These are phyloP conservation scores for Mycena capillaripes DNA, from an alignment of 768 basidiomycete species.

Conservation along the genomic window DNA sequence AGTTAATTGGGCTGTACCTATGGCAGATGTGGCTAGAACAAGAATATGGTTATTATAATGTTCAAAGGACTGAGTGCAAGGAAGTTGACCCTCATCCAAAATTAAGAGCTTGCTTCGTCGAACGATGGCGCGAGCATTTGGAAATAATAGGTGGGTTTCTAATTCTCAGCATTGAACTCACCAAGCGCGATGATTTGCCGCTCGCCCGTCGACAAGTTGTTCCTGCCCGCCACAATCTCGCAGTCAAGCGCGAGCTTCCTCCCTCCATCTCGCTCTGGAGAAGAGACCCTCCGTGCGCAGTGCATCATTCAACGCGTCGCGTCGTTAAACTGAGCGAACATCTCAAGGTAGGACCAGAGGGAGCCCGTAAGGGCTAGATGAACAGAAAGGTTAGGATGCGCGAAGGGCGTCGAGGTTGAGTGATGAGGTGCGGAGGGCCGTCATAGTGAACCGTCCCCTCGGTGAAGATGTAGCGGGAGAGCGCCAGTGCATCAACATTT, in stretches of 20 bases:
- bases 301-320: conserved; percentile 46
- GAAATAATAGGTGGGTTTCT: neutral
- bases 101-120: conserved; percentile 69
- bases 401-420: conserved; percentile 63
- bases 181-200: conserved; percentile 1
- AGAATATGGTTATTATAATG: neutral
- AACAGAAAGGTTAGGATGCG: conserved; percentile 25
- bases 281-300: conserved; percentile 47
- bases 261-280: conserved; percentile 22
- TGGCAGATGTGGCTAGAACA: conserved; percentile 19
- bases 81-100: conserved; percentile 62
- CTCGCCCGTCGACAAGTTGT: conserved; percentile 22
- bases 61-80: neutral
- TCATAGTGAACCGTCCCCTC: conserved; percentile 54
- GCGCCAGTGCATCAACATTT: neutral
- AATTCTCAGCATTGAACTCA: no score
- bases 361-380: conserved; percentile 49
- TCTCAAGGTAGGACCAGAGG: conserved; percentile 59
- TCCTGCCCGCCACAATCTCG: conserved; percentile 20
- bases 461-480: conserved; percentile 56
- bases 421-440: conserved; percentile 51
- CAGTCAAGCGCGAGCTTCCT: conserved; percentile 23
- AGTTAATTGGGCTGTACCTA: neutral
- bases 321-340: conserved; percentile 56
- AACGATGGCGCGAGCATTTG: conserved; percentile 59